Evolutionary conservation across 2,329 filamentous ascomycete species (phyloP), one percentile per base, ranked within the genome.

Genomic region (Penicillium sp.): DNA sequence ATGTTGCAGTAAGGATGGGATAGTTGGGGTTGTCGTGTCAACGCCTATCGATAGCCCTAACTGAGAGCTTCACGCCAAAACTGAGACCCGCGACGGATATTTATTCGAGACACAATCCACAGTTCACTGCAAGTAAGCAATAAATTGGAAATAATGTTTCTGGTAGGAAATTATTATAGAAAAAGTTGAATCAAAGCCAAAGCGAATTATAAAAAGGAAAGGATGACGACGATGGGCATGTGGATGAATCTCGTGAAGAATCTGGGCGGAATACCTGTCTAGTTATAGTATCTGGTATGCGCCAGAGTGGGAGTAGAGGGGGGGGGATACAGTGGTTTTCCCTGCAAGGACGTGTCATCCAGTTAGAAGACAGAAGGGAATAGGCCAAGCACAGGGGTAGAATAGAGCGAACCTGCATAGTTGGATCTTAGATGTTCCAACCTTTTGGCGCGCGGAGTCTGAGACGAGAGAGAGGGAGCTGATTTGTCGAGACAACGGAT

Each of bases 11-110:
- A 66, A 70, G 67, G 67, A 71, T 72, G 69, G 66, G 67, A 71
- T 72, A 66, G 66, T 63, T 61, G 62, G 65, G 67, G 70, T 72
- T 72, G 70, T 72, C 70, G 68, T 69, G 70, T 72, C 69, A 72
- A 72, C 69, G 62, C 64, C 55, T 68, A 68, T 68, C 67, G 65
- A 66, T 67, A 67, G 64, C 65, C 65, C 65, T 67, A 66, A 67
- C 63, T 62, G 63, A 58, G 50, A 36, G 36, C 38, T 50, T 46
- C 34, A 33, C 21, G 49, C 2, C 2, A 31, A 48, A 31, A 55
- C 41, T 66, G 65, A 67, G 57, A 67, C 64, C 52, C 52, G 38
- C 10, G 21, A 29, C 34, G 63, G 60, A 65, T 59, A 64, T 55
- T 51, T 50, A 39, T 65, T 66, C 54, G 63, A 65, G 63, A 65